Evolutionary conservation across 306 rosid genomes (phyloP), one percentile per base, ranked within the genome.

Genomic region (Vigna angularis): DNA sequence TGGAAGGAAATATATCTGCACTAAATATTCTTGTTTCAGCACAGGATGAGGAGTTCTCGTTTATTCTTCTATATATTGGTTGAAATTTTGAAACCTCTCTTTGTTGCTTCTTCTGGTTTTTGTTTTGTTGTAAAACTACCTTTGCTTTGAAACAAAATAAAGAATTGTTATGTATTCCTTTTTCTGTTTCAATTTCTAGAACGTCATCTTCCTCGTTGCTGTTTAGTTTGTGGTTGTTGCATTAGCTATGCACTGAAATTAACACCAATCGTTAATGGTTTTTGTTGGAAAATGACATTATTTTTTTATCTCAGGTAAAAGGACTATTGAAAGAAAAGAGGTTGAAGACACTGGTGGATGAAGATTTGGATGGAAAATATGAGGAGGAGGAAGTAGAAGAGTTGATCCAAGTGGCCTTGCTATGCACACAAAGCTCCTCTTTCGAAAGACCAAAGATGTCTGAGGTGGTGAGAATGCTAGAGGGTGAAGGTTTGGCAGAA

Each of bases 381-480:
- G 42, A 55, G 0, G 87, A 82, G 0, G 79, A 55, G 0, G 89
- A 92, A 81, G 93, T 91, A 40, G 93, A 95, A 86, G 83, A 95
- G 83, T 77, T 92, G 66, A 92, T 87, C 84, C 97, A 89, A 79
- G 90, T 95, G 53, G 97, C 97, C 64, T 87, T 95, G 58, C 83
- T 92, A 15, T 95, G 98, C 93, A 95, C 93, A 10, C 92, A 90
- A 85, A 87, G 88, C 68, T 61, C 97, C 16, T 88, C 93, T 3
- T 42, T 77, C 76, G 93, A 95, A 73, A 87, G 98, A 51, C 98
- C 98, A 0, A 95, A 91, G 86, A 95, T 95, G 98, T 95, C 95
- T 3, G 95, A 91, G 78, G 92, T 94, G 22, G 97, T 92, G 10
- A 89, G 97, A 79, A 94, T 94, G 97, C 93, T 94, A 32, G 97